Percentiles rank a stretch among this genome's conserved stretches.
phyloP scores from a whole-genome alignment of 257 asterid genomes.

The Fraxinus americana region DNA sequence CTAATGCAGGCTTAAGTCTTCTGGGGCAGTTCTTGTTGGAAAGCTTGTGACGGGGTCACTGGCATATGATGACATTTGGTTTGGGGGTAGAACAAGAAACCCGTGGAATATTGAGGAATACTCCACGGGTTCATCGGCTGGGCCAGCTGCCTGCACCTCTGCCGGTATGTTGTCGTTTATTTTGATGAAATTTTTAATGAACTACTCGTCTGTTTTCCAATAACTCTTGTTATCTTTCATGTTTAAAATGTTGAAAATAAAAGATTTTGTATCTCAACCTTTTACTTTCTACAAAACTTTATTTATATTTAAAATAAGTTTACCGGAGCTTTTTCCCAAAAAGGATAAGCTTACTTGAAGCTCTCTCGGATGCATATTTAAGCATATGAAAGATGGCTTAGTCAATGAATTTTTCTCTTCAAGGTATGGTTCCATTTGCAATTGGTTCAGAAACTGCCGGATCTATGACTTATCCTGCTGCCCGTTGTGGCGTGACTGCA shows the following conservation, averaged over 20 bases:
- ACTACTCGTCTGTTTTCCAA: neutral
- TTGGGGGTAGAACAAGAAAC: conserved; percentile 94
- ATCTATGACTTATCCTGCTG: conserved; percentile 88
- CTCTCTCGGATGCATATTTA: neutral
- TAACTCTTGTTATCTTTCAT: neutral
- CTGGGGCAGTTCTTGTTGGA: conserved; percentile 89
- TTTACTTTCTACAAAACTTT: neutral
- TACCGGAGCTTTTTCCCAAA: neutral
- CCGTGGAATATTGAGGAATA: conserved; percentile 95
- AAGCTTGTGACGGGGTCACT: conserved; percentile 87
- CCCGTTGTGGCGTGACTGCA: conserved; percentile 95
- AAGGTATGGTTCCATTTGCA: conserved; percentile 89
- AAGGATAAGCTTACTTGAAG: neutral
- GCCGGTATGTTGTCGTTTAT: conserved; percentile 50
- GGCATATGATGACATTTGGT: conserved; percentile 96
- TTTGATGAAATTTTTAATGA: neutral
- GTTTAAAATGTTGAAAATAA: neutral
- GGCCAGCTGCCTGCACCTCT: conserved; percentile 90
- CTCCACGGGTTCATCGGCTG: conserved; percentile 97
- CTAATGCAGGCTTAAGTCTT: conserved; percentile 67
- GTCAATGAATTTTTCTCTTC: neutral
- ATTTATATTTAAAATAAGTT: neutral
- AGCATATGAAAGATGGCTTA: neutral
- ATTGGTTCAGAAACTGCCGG: conserved; percentile 97
- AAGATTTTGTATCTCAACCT: neutral